Evolutionary conservation across 2,329 filamentous ascomycete genomes (phyloP), one percentile per base, ranked within the genome.

Genomic region (Monosporascus sp.): DNA sequence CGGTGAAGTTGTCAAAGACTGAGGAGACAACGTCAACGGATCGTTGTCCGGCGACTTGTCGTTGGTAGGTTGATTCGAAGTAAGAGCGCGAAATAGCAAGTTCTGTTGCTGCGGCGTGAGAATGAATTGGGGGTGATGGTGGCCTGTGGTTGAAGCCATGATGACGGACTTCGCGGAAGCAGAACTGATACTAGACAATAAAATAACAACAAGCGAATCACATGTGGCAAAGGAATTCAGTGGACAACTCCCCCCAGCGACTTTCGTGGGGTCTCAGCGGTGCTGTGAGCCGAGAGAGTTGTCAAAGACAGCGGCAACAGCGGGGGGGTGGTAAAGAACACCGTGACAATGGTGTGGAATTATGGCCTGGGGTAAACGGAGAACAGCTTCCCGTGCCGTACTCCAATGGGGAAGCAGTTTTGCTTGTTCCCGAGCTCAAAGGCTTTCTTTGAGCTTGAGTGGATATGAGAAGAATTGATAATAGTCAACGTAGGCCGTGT

Each of bases 41-140:
- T 74, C 72, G 55, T 65, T 68, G n/a, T 31, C 24, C n/a, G 68
- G 59, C 22, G 72, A 60, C 37, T 67, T 62, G 52, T 66, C 68
- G 44, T 65, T 68, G 56, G 68, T 62, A 38, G 74, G 70, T 58
- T 73, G 81, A 66, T 91, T 90, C 59, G 88, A 88, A 60, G 88
- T 87, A 61, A 93, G 82, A 46, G 89, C 88, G 55, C 87, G 86
- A 58, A 89, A 85, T 45, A 93, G 78, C 55, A 92, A 77, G 65
- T 82, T 85, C 75, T 92, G 87, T 70, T 93, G 88, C 65, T 88
- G 83, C 58, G 85, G 85, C 55, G 87, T 89, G 61, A 91, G 80
- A 65, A 86, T 84, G 68, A 89, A 86, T 66, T 81, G 80, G 58
- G 73, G 71, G 58, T 77, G 74, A 55, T 69, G 68, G 55, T 68